phyloP scores from a whole-genome alignment of 148 eudicot genomes.

The Rhododendron simsii region DNA sequence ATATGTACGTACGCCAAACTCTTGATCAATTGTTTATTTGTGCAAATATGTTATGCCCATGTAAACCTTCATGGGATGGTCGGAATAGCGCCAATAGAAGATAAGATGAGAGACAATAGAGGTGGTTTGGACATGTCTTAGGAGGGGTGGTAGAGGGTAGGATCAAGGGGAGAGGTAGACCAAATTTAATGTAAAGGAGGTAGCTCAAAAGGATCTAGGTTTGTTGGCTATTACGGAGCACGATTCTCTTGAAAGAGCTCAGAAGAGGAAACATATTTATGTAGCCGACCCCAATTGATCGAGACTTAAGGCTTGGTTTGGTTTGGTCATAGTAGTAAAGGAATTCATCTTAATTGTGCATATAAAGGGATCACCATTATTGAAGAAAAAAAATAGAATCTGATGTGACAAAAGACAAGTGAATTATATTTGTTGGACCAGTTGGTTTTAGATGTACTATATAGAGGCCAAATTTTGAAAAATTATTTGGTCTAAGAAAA shows the following conservation, averaged over 20 bases:
- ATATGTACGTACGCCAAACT: constrained; percentile 55
- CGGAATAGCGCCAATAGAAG: neutral
- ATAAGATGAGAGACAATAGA: neutral
- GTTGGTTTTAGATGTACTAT: neutral
- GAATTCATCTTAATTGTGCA: neutral
- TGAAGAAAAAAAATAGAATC: neutral
- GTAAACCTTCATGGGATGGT: neutral
- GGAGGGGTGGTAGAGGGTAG: neutral
- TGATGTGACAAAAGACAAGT: neutral
- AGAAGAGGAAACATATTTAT: neutral
- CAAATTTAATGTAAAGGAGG: neutral
- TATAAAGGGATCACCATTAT: neutral
- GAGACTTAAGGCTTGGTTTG: neutral
- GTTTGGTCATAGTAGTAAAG: neutral
- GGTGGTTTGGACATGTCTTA: neutral
- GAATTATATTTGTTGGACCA: neutral
- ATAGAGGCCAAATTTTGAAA: neutral
- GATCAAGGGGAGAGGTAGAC: neutral
- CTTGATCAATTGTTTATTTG: neutral
- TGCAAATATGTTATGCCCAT: neutral
- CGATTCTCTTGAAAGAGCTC: neutral
- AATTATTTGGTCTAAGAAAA: neutral
- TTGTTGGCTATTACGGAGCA: neutral
- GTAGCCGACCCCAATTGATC: neutral
- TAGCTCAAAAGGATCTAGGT: neutral